Evolutionary conservation across 177 flowering plant genomes (phyloP), one percentile per base, ranked within the genome.

Genomic region (Telopea speciosissima): DNA sequence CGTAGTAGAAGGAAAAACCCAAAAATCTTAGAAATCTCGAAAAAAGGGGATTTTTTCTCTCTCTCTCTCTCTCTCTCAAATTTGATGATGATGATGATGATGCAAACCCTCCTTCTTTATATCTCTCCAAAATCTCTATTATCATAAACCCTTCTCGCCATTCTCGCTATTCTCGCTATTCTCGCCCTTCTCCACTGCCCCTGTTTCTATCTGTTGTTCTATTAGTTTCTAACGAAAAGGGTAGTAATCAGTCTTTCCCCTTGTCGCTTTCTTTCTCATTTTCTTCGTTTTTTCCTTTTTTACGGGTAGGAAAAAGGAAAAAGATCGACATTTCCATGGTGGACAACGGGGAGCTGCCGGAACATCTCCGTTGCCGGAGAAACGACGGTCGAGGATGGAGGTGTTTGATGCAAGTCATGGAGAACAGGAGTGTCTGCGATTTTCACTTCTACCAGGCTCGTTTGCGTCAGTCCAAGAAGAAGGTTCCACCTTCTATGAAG

Each of bases 311-410:
- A 36, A 3, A n/a, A n/a, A n/a, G n/a, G n/a, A n/a, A n/a, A n/a
- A 36, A 36, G 40, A 36, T 45, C 67, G 26, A 42, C 14, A 28
- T 49, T 17, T 24, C 5, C 62, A 74, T 77, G 80, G 72, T 62
- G 16, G 69, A 67, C 52, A 66, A 40, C n/a, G 61, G 36, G 14
- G 69, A 65, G 21, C 52, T 36, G 36, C 77, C 81, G 36, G 81
- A 76, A 26, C 61, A 76, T 68, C 74, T 73, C 28, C 76, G 79
- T 13, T 79, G 81, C 67, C 69, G 70, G 40, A 68, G 95, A n/a
- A 85, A 79, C 23, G 98, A 93, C 70, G 98, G 98, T 1, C 79
- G 84, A 62, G 81, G 79, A 73, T 93, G 98, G 98, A 82, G 98
- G 79, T 93, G 98, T 77, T 72, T 60, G 13, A 76, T 89, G 66